Percentiles rank a stretch among this genome's conserved stretches.
Conservation (phyloP, 192 early-diverging fungal genomes). For the Entomortierella lignicola region DNA sequence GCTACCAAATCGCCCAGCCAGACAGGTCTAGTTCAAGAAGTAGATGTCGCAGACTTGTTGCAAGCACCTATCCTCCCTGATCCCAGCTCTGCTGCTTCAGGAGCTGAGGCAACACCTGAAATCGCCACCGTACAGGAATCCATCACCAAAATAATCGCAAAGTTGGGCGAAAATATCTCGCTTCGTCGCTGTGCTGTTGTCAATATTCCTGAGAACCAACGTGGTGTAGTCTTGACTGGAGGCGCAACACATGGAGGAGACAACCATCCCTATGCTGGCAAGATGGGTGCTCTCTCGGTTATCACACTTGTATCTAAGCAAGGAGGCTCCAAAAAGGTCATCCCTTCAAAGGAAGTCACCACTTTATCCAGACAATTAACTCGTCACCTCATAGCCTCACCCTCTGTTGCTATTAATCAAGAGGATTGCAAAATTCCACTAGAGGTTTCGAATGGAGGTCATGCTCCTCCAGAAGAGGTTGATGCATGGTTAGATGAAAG, state of each 20-base stretch:
- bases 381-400: slow-evolving; percentile 89
- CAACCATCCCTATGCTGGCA: slow-evolving; percentile 68
- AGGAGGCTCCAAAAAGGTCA: slow-evolving; percentile 45
- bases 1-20: slow-evolving; percentile 1
- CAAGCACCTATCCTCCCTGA: slow-evolving; percentile 67
- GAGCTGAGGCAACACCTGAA: slow-evolving; percentile 9
- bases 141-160: slow-evolving; percentile 82
- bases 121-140: slow-evolving; percentile 67
- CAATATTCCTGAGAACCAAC: slow-evolving; percentile 37
- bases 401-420: slow-evolving; percentile 68
- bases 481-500: slow-evolving; percentile 60
- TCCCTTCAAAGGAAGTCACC: slow-evolving; percentile 50
- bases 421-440: slow-evolving; percentile 53
- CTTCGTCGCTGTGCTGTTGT: slow-evolving; percentile 75
- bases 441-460: slow-evolving; percentile 52
- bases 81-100: slow-evolving; percentile 34
- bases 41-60: slow-evolving; percentile 52
- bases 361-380: slow-evolving; percentile 80
- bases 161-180: slow-evolving; percentile 90
- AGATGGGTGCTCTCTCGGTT: slow-evolving; percentile 83
- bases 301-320: slow-evolving; percentile 58
- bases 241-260: slow-evolving; percentile 83
- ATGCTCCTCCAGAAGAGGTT: slow-evolving; percentile 55
- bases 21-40: slow-evolving; percentile 44
- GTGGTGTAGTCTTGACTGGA: slow-evolving; percentile 59